A percentile compares a stretch with the other conserved stretches of the same genome.
Conservation (phyloP, 345 rosid species). For the Erucastrum elatum region DNA sequence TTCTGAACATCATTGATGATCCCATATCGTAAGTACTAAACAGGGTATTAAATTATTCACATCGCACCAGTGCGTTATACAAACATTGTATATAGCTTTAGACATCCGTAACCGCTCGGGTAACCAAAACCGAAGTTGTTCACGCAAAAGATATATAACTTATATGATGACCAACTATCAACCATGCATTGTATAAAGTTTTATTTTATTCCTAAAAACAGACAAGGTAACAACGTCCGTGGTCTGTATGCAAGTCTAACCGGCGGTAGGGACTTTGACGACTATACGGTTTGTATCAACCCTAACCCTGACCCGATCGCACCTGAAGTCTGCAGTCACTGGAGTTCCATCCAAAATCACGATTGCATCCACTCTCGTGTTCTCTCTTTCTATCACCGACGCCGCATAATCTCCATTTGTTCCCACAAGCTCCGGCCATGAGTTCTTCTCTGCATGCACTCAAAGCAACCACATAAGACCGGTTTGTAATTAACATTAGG, state of each 20-base stretch:
- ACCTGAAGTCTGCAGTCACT: conserved; percentile 30
- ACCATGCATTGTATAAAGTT: not conserved
- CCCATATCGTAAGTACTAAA: not conserved
- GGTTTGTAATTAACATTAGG: not conserved
- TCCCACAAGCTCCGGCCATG: conserved; percentile 47
- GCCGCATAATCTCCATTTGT: conserved; percentile 36
- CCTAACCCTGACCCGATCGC: conserved; percentile 42
- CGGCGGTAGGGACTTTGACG: conserved; percentile 20
- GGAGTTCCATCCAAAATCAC: conserved; percentile 36
- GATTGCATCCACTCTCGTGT: conserved; percentile 1
- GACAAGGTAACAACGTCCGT: not conserved
- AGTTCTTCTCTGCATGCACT: conserved; percentile 25
- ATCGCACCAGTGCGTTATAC: not conserved
- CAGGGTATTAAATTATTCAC: not conserved
- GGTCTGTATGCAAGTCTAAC: conserved; percentile 25
- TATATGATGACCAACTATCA: not conserved
- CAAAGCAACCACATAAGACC: not conserved
- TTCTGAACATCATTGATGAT: not conserved
- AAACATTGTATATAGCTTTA: not conserved
- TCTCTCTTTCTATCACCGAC: conserved; percentile 35
- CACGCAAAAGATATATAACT: not conserved
- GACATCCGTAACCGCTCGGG: not conserved
- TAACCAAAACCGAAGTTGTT: not conserved
- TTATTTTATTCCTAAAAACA: not conserved
- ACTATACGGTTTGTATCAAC: conserved; percentile 33